phyloP scores from a whole-genome alignment of 805 yeast species.

The Wickerhamiella bombiphila region DNA sequence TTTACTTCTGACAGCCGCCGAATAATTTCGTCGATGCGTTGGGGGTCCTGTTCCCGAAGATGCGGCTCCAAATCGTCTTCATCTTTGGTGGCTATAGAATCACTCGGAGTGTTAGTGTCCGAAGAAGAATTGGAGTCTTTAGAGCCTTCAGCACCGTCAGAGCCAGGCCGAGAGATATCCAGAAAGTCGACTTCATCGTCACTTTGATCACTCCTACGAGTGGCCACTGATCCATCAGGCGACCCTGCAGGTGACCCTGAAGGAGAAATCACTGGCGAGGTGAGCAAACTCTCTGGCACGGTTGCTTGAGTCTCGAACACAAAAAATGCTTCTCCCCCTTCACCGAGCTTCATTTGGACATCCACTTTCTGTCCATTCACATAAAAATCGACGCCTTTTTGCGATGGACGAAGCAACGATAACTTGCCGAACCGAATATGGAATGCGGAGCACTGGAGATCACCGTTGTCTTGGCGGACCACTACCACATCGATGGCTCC shows the following conservation, averaged over 20 bases:
- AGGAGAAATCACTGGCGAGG: slow-evolving; percentile 80
- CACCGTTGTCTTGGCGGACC: slow-evolving; percentile 72
- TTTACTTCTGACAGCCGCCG: slow-evolving; percentile 33
- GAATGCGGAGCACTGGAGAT: slow-evolving; percentile 83
- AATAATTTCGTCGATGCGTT: slow-evolving; percentile 16
- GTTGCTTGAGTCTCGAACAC: slow-evolving; percentile 71
- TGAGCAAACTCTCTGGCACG: slow-evolving; percentile 63
- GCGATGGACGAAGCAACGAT: slow-evolving; percentile 82
- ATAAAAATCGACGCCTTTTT: slow-evolving; percentile 77
- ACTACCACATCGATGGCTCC: slow-evolving; percentile 97
- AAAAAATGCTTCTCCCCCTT: slow-evolving; percentile 95
- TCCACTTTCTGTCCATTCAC: slow-evolving; percentile 73
- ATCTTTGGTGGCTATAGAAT: not conserved
- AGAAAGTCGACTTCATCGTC: slow-evolving; percentile 18
- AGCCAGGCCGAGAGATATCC: slow-evolving; percentile 8
- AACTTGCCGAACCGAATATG: slow-evolving; percentile 94
- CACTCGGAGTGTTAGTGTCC: not conserved
- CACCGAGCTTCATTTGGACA: slow-evolving; percentile 91
- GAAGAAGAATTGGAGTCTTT: not conserved
- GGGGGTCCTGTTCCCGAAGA: slow-evolving; percentile 14
- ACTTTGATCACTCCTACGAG: slow-evolving; percentile 5
- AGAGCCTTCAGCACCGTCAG: not conserved
- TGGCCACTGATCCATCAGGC: slow-evolving; percentile 5
- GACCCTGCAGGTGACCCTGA: slow-evolving; percentile 25
- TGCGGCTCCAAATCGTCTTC: slow-evolving; percentile 7